A percentile compares a stretch with the other conserved stretches of the same genome.
These are phyloP conservation scores for Ochromonas danica DNA, from an alignment of 108 stramenopile species.

Conservation along the genomic window DNA sequence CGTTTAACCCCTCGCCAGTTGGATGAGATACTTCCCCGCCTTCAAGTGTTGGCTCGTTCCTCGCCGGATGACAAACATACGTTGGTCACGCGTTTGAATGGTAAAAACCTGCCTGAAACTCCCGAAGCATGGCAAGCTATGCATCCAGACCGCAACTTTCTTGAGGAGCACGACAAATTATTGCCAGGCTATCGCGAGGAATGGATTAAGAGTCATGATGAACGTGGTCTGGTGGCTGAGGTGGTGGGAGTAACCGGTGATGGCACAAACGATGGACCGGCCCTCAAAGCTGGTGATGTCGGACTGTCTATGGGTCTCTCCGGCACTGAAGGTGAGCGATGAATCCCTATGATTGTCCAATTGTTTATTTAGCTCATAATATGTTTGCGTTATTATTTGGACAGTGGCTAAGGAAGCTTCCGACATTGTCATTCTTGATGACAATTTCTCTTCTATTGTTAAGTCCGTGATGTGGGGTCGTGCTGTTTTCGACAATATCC, in stretches of 20 bases:
- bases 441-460: slow-evolving; percentile 95
- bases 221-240: not conserved
- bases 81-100: slow-evolving; percentile 56
- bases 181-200: slow-evolving; percentile 59
- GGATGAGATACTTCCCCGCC: slow-evolving; percentile 53
- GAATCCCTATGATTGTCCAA: not conserved
- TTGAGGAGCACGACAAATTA: slow-evolving; percentile 39
- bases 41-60: slow-evolving; percentile 57
- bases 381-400: not conserved
- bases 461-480: slow-evolving; percentile 96
- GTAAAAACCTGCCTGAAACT: slow-evolving; percentile 32
- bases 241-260: slow-evolving; percentile 35
- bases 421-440: slow-evolving; percentile 88
- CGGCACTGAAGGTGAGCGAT: slow-evolving; percentile 56
- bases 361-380: not conserved
- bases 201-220: slow-evolving; percentile 26
- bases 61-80: slow-evolving; percentile 60
- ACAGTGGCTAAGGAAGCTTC: slow-evolving; percentile 88
- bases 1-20: slow-evolving; percentile 45
- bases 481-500: slow-evolving; percentile 91
- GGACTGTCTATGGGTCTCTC: slow-evolving; percentile 63
- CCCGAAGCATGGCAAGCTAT: slow-evolving; percentile 50
- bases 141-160: slow-evolving; percentile 52
- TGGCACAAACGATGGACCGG: slow-evolving; percentile 59
- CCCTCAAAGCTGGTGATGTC: slow-evolving; percentile 63